Base-by-base conservation (phyloP, 1,284 basidiomycete genomes). In the Cronartium quercuum region DNA sequence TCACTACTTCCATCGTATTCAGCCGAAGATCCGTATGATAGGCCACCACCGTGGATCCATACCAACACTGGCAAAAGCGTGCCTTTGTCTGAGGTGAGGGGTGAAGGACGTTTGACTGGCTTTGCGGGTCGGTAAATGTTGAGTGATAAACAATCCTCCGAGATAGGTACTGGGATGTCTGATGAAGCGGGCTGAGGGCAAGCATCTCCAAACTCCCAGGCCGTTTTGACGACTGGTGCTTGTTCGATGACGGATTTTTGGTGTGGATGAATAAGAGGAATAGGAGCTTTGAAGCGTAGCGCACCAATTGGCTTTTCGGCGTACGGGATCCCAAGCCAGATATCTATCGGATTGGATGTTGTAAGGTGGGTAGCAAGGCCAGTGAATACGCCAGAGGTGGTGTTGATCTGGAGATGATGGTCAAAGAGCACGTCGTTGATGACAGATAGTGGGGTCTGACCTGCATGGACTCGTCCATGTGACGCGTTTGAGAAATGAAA, bases 241-340 rank as follows among this genome's bases (percentile, higher is more conserved):
- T 77, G 57, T 13, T 47, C 38, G 15, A 41, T 71, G 35, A 63
- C 64, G 51, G 60, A 74, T 55, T 82, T 77, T 9, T 78, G 78
- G 4, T 85, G 80, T 0, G 78, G 62, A 1, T 80, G 81, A 75
- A 83, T 79, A 78, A 88, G 85, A 1, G 87, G 81, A 0, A 85
- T 81, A 1, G 90, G 89, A 35, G 86, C 84, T 76, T 85, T 86
- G 83, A 88, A 88, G 6, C 88, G 84, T 24, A 87, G 81, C 5
- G 77, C 38, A 0, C 86, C 86, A 4, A 85, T 78, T 0, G 88
- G 89, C 29, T 88, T 84, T 76, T 86, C 82, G 18, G 87, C 88
- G 77, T 86, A 91, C 0, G 88, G 89, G 61, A 91, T 86, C 0
- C 88, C 88, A 2, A 89, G 83, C 77, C 86, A 89, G 0, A 86